Conservation (phyloP, 1,139 yeast species). For the Pneumocystis murina region DNA sequence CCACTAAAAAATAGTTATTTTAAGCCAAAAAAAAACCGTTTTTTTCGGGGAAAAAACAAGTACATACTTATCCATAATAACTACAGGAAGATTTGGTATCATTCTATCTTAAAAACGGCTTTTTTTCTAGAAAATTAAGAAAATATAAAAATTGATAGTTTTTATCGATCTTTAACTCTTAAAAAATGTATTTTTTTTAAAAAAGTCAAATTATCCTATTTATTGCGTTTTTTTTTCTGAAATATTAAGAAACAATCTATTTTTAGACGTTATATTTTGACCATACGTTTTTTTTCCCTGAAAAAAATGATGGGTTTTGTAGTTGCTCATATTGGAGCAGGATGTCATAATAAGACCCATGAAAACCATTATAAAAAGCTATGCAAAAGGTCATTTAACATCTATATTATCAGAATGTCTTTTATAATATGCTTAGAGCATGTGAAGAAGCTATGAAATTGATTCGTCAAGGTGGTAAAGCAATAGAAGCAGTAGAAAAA, state of each 20-base stretch:
- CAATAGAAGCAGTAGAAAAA: slow-evolving; percentile 16
- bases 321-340: slow-evolving; percentile 26
- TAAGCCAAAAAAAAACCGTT: background rate
- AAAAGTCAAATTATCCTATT: background rate
- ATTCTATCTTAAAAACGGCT: background rate
- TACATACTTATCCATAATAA: slow-evolving; percentile 54
- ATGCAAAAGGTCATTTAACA: slow-evolving; percentile 11
- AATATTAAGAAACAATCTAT: too few relatives aligned
- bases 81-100: slow-evolving; percentile 43
- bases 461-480: slow-evolving; percentile 14
- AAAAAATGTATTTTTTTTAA: background rate
- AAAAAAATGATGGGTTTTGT: slow-evolving; percentile 14
- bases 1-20: slow-evolving; percentile 38
- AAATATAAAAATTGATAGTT: background rate
- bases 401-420: background rate
- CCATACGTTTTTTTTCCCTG: background rate
- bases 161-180: background rate
- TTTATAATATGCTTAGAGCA: slow-evolving; percentile 11
- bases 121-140: background rate
- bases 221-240: too few relatives aligned
- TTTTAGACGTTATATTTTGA: too few relatives aligned
- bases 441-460: slow-evolving; percentile 16
- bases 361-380: slow-evolving; percentile 16
- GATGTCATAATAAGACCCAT: slow-evolving; percentile 18
- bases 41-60: background rate